phyloP scores from a whole-genome alignment of 108 stramenopile species.

The Epithemia pelagica region DNA sequence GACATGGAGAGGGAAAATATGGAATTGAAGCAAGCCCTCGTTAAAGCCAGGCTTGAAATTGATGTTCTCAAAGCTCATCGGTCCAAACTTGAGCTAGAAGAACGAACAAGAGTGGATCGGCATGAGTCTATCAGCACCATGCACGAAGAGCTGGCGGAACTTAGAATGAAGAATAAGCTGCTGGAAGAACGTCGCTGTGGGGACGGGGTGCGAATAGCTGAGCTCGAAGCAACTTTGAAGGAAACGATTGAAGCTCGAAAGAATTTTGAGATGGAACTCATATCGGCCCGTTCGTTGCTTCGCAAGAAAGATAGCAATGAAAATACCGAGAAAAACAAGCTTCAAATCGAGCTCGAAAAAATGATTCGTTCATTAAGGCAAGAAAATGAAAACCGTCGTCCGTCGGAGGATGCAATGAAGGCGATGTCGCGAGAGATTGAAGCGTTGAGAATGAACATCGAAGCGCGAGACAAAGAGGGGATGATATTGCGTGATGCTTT shows the following conservation, averaged over 20 bases:
- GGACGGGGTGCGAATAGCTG: background rate
- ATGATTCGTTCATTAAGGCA: background rate
- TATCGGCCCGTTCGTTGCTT: background rate
- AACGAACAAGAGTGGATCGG: background rate
- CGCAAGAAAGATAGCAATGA: background rate
- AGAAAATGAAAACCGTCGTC: background rate
- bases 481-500: background rate
- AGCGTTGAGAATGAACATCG: background rate
- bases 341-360: conserved; percentile 1
- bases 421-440: background rate
- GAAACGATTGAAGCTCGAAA: background rate
- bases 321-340: background rate
- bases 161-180: background rate
- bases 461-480: background rate
- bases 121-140: background rate
- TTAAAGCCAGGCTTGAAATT: background rate
- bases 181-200: background rate
- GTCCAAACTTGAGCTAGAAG: background rate
- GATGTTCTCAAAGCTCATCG: background rate
- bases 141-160: background rate
- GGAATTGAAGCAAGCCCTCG: background rate
- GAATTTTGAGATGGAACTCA: background rate
- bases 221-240: background rate
- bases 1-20: background rate
- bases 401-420: background rate